Evolutionary conservation across 78 protist genomes (phyloP).

Genomic region (slime mould (Dictyostelium discoideum)): DNA sequence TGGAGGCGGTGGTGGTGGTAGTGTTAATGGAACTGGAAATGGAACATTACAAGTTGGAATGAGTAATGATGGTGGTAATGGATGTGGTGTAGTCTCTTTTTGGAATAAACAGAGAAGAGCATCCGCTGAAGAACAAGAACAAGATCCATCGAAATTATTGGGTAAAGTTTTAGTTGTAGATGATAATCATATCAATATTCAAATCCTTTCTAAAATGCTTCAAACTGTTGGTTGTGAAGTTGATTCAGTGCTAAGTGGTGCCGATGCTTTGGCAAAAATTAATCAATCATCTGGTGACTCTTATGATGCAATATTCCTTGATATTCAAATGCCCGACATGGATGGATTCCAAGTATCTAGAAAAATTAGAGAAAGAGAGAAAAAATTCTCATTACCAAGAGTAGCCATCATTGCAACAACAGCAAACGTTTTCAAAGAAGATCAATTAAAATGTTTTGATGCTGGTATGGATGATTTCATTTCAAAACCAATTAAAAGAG

Average conservation of each 20-base stretch:
- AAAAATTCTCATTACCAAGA: background rate
- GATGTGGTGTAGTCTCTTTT: background rate
- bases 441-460: constrained; percentile 39
- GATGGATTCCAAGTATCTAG: constrained; percentile 72
- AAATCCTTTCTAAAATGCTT: constrained; percentile 31
- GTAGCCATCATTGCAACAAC: constrained; percentile 68
- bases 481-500: constrained; percentile 81
- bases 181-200: constrained; percentile 37
- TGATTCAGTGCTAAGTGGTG: constrained; percentile 40
- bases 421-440: constrained; percentile 64
- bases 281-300: background rate
- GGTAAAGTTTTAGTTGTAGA: constrained; percentile 60
- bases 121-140: background rate
- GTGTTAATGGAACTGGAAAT: background rate
- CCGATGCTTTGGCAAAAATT: constrained; percentile 26
- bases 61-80: constrained; percentile 1
- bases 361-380: constrained; percentile 33
- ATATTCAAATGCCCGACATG: constrained; percentile 67
- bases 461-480: constrained; percentile 88
- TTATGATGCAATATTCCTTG: constrained; percentile 39
- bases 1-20: background rate
- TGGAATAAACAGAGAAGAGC: constrained; percentile 6
- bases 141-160: background rate
- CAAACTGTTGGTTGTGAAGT: constrained; percentile 37
- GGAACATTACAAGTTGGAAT: background rate